These are phyloP conservation scores for Isoetes engelmannii DNA, from an alignment of 83 land plant species.

Conservation along the genomic window DNA sequence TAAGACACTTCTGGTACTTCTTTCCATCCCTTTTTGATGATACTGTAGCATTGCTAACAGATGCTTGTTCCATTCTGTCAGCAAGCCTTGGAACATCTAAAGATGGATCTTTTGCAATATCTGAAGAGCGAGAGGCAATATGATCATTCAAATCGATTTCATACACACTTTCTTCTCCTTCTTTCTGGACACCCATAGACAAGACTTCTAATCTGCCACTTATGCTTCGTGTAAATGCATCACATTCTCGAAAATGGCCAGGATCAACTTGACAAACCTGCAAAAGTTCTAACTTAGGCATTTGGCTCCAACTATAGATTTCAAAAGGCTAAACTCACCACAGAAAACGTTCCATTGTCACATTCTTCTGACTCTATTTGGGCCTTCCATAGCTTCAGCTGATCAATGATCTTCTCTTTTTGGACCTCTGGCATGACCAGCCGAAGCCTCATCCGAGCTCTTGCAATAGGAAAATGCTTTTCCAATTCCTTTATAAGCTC, in stretches of 20 bases:
- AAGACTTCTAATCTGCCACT: constrained; percentile 77
- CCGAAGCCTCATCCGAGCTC: constrained; percentile 74
- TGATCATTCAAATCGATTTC: constrained; percentile 44
- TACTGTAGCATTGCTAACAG: background rate
- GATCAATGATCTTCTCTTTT: constrained; percentile 38
- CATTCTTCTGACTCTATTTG: constrained; percentile 48
- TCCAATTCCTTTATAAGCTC: constrained; percentile 87
- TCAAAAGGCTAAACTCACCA: no score
- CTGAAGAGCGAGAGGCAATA: constrained; percentile 17
- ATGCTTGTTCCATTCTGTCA: no score
- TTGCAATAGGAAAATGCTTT: constrained; percentile 76
- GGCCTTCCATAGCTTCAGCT: constrained; percentile 56
- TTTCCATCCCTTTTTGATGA: background rate
- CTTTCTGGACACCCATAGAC: constrained; percentile 67
- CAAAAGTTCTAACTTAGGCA: no score
- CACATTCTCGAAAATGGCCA: constrained; percentile 84
- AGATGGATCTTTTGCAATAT: background rate
- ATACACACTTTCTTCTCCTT: constrained; percentile 57
- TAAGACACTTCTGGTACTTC: constrained; percentile 65
- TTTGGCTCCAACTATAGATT: no score
- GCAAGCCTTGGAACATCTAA: no score
- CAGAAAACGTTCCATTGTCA: constrained; percentile 32
- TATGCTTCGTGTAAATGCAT: constrained; percentile 48
- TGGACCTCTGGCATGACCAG: constrained; percentile 45
- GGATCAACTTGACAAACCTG: constrained; percentile 88